Base-by-base conservation (phyloP, 306 rosid species). In the Abrus precatorius region DNA sequence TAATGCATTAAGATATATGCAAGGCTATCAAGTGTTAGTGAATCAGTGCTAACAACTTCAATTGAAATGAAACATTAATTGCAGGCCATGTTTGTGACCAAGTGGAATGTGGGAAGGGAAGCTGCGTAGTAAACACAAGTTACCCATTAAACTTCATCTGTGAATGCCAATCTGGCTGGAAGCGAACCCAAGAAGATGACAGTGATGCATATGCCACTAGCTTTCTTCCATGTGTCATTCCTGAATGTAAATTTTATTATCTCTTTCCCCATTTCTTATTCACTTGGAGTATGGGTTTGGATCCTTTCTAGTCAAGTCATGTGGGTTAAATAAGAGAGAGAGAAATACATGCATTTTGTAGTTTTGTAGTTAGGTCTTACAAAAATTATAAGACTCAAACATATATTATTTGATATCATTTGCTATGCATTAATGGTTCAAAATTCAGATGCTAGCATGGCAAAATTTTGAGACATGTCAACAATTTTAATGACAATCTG, bases 211-310 rank as follows among this genome's bases (percentile, higher is more conserved):
- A 84, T 64, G 79, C 78, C 68, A 69, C 72, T 34, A 81, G 83
- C 72, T 94, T 92, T 76, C 98, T 92, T 53, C 98, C 98, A 3
- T 92, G 98, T 74, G 98, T 92, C 75, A 89, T 94, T 71, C 98
- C 98, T 9, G 10, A 89, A 38, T 94, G 98, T 94, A 86, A 75
- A 11, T 30, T 66, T 13, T 3, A 33, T 13, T 66, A 47, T 30
- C 48, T 64, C 20, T 47, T 36, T 1, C 10, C 9, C 4, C 4
- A 2, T 2, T 36, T 14, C 14, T 3, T 20, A 3, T 1, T 7
- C 11, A 6, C 28, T 12, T 45, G 4, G 7, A n/a, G 20, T 20
- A 20, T 20, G 20, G 20, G 20, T 20, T 20, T 20, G 20, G 20
- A 20, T 20, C 20, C 20, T 20, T 20, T 20, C 20, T 20, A 20